Base-by-base conservation (phyloP, 164 flowering plant genomes). In the Annona squamosa region DNA sequence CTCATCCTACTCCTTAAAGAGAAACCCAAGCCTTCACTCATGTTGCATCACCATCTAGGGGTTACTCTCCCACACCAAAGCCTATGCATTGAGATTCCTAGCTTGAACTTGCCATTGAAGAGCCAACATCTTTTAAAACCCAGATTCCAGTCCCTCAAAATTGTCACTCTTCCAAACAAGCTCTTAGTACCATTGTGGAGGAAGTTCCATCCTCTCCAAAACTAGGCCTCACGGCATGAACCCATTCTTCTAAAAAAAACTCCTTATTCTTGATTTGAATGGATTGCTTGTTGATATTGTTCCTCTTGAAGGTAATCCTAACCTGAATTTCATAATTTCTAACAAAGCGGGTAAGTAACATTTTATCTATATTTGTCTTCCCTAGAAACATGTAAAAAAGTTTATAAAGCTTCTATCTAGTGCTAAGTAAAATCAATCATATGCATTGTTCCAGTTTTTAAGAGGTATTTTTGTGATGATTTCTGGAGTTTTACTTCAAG, bases 181-280 rank as follows among this genome's bases (percentile, higher is more conserved):
- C 37, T 26, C 37, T 26, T 26, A 26, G 37, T 26, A 26, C 1
- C 37, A 26, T 26, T 26, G 1, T 26, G 37, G 37, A 26, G 37
- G 37, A 26, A 26, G 37, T 26, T 26, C 37, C 37, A 26, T 26
- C 37, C 37, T 26, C 37, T 26, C 37, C 37, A 26, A 26, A 26
- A 26, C 37, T 26, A 26, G 37, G 37, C 37, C 37, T 26, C 37
- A 26, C 37, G 69, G 45, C 71, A 59, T 74, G 71, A 48, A 10
- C 48, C 47, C 42, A 48, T 71, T 44, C 26, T 70, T 43, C 63
- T 41, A 84, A 76, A 76, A 87, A 79, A 95, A 89, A 69, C 92
- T 95, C 78, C 89, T 95, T 67, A 76, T 95, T 69, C 91, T 95
- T 77, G 98, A 95, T 84, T 69, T 95, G 18, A 95, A 95, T 84